Evolutionary conservation across 2,329 filamentous ascomycete genomes (phyloP).

Genomic region (Aspergillus floridensis): DNA sequence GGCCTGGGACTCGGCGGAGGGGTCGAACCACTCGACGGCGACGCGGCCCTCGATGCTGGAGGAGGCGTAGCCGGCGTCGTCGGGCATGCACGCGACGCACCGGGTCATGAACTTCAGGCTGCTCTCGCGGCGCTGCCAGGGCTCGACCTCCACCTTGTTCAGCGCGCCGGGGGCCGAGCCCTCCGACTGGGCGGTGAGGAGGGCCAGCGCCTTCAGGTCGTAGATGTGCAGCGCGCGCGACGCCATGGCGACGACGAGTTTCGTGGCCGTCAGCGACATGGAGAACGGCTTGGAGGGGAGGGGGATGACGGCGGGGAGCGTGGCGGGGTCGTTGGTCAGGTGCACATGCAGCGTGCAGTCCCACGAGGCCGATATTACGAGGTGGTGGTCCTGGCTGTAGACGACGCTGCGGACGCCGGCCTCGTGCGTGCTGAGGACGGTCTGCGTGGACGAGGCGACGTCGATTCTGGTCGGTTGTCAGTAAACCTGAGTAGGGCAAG

Average conservation of each 20-base stretch:
- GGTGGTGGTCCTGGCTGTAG: conserved; percentile 71
- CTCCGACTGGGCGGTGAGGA: conserved; percentile 51
- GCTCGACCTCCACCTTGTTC: conserved; percentile 58
- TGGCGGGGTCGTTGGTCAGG: conserved; percentile 49
- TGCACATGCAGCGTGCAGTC: conserved; percentile 87
- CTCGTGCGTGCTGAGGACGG: conserved; percentile 72
- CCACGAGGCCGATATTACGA: conserved; percentile 91
- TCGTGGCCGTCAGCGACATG: conserved; percentile 72
- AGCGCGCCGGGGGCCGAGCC: conserved; percentile 26
- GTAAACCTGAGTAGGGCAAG: not conserved
- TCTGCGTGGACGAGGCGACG: conserved; percentile 68
- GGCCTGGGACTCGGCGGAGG: conserved; percentile 78
- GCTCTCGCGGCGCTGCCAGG: conserved; percentile 91
- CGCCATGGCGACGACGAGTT: conserved; percentile 93
- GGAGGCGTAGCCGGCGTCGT: conserved; percentile 89
- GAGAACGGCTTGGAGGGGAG: conserved; percentile 89
- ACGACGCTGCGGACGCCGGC: conserved; percentile 79
- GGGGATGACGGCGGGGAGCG: conserved; percentile 61
- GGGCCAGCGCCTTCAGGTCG: conserved; percentile 68
- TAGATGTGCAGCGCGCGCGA: conserved; percentile 93
- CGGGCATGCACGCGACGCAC: conserved; percentile 92
- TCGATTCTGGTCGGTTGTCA: conserved; percentile 56
- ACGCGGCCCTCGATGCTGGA: conserved; percentile 92
- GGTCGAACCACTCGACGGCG: conserved; percentile 97
- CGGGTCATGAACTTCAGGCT: conserved; percentile 95